phyloP scores from a whole-genome alignment of 208 protist species.

The Trypanosoma cruzi region DNA sequence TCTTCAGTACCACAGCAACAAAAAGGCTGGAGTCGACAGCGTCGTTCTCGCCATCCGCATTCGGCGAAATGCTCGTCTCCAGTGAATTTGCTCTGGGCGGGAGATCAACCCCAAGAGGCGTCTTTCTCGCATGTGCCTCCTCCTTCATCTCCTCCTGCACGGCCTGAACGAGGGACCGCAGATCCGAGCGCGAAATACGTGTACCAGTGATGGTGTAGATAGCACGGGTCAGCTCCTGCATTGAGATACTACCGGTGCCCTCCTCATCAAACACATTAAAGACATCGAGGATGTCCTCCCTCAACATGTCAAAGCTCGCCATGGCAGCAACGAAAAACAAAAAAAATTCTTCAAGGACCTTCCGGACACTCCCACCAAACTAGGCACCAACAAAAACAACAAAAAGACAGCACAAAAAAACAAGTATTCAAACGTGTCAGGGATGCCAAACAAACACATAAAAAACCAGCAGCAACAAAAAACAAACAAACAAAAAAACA shows the following conservation, averaged over 20 bases:
- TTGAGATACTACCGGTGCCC: constrained; percentile 62
- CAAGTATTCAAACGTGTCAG: not conserved
- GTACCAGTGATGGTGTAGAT: constrained; percentile 81
- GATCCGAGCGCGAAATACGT: constrained; percentile 51
- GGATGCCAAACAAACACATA: no score
- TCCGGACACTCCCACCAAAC: not conserved
- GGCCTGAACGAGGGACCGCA: constrained; percentile 50
- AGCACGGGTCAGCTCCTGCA: constrained; percentile 60
- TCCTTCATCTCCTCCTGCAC: constrained; percentile 43
- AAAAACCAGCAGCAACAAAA: not conserved
- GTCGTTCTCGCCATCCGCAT: constrained; percentile 28
- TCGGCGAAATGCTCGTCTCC: not conserved
- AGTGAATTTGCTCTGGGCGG: not conserved
- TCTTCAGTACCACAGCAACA: constrained; percentile 71
- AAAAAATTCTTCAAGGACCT: no score
- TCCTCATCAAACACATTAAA: constrained; percentile 88
- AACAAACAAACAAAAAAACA: not conserved
- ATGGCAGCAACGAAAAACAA: constrained; percentile 17
- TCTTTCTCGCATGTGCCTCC: constrained; percentile 23
- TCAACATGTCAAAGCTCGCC: constrained; percentile 41
- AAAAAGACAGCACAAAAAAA: not conserved
- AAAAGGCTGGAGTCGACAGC: constrained; percentile 68
- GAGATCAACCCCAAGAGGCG: not conserved
- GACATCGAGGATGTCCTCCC: constrained; percentile 81
- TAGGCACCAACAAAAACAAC: not conserved